These are phyloP conservation scores for Sphagnurus paluster DNA, from an alignment of 1,284 basidiomycete genomes.

Conservation along the genomic window DNA sequence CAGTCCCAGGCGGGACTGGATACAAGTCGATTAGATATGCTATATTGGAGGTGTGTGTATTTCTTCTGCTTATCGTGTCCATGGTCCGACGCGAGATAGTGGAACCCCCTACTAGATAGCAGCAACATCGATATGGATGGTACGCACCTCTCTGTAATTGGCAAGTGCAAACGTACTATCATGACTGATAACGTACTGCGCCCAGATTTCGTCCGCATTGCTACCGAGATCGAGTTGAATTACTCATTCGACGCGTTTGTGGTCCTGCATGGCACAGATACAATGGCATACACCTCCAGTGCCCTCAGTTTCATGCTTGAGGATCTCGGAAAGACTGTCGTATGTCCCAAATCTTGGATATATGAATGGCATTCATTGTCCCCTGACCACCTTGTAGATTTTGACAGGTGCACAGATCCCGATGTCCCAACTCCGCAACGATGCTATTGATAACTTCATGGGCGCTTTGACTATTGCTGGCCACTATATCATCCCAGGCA, in stretches of 20 bases:
- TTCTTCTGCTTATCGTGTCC: conserved; percentile 4
- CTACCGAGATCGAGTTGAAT: conserved; percentile 89
- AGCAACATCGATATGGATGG: conserved; percentile 83
- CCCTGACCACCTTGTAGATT: conserved; percentile 47
- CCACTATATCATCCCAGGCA: conserved; percentile 88
- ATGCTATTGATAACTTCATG: conserved; percentile 88
- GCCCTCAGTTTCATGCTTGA: conserved; percentile 89
- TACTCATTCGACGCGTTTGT: conserved; percentile 91
- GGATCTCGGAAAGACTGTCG: conserved; percentile 87
- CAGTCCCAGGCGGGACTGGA: conserved; percentile 56
- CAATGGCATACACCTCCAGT: conserved; percentile 88
- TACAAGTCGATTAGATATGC: conserved; percentile 78
- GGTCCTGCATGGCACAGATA: conserved; percentile 91
- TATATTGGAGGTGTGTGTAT: conserved; percentile 65
- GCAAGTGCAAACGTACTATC: conserved; percentile 12
- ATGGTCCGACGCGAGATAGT: conserved; percentile 43
- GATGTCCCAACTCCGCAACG: conserved; percentile 84
- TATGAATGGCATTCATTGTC: background rate
- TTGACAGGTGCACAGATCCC: conserved; percentile 93
- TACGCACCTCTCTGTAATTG: conserved; percentile 28
- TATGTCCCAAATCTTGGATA: conserved; percentile 29
- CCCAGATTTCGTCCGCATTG: conserved; percentile 86
- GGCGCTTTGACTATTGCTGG: conserved; percentile 88
- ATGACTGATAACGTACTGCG: conserved; percentile 16
- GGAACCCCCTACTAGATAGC: conserved; percentile 85